Conservation (phyloP, 306 rosid species). For the Elaeagnus macrophylla region DNA sequence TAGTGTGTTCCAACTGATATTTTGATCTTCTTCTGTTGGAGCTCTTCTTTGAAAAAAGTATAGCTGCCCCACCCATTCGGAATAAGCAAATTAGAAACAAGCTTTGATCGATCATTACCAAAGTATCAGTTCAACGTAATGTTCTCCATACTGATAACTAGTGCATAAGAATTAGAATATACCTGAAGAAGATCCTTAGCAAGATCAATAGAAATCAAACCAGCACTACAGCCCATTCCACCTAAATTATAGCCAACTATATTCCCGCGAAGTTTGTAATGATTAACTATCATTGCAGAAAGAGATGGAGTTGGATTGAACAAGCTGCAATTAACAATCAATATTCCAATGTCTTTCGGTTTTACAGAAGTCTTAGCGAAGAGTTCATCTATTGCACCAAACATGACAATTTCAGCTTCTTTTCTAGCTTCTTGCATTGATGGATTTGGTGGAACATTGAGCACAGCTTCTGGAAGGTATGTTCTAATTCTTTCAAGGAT, state of each 20-base stretch:
- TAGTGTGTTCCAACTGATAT: constrained; percentile 54
- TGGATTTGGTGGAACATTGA: constrained; percentile 82
- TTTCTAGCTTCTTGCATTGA: constrained; percentile 88
- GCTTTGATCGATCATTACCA: constrained; percentile 84
- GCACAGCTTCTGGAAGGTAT: constrained; percentile 83
- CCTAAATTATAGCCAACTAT: constrained; percentile 68
- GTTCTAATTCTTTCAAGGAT: constrained; percentile 92
- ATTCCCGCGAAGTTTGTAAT: constrained; percentile 83
- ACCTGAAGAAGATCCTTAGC: constrained; percentile 87
- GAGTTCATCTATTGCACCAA: constrained; percentile 77
- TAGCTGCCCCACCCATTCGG: constrained; percentile 89
- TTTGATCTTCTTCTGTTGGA: constrained; percentile 80
- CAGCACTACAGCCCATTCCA: constrained; percentile 98
- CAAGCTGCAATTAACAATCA: constrained; percentile 81
- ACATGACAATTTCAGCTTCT: constrained; percentile 82
- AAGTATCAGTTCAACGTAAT: constrained; percentile 92
- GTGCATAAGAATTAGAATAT: constrained; percentile 72
- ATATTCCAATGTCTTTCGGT: constrained; percentile 77
- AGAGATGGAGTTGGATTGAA: constrained; percentile 91
- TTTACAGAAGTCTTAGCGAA: constrained; percentile 61
- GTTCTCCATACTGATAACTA: constrained; percentile 89
- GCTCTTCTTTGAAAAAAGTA: constrained; percentile 61
- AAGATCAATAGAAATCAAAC: constrained; percentile 74
- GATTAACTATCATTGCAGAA: constrained; percentile 80
- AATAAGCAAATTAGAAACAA: constrained; percentile 77